phyloP scores from a whole-genome alignment of 495 filamentous ascomycete species.

The Penicillium angulare region DNA sequence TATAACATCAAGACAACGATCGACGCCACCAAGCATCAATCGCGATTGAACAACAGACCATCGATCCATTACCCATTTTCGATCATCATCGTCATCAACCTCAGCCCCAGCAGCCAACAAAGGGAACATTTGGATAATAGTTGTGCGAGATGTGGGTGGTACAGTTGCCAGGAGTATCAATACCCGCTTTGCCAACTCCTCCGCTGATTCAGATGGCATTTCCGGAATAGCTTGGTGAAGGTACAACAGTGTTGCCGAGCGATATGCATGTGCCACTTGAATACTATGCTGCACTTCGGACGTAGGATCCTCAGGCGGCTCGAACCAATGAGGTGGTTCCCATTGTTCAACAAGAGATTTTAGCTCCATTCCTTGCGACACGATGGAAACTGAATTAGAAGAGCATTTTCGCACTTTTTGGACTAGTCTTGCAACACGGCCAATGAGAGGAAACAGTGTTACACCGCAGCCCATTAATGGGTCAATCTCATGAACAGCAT shows the following conservation, averaged over 20 bases:
- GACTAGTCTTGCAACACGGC: slow-evolving; percentile 66
- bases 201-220: slow-evolving; percentile 57
- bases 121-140: slow-evolving; percentile 77
- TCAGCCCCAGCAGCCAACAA: slow-evolving; percentile 72
- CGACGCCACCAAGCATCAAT: slow-evolving; percentile 71
- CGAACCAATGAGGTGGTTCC: slow-evolving; percentile 56
- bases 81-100: slow-evolving; percentile 56
- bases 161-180: slow-evolving; percentile 63
- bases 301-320: slow-evolving; percentile 65
- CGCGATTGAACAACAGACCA: slow-evolving; percentile 63
- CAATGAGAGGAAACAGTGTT: slow-evolving; percentile 72
- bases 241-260: slow-evolving; percentile 71
- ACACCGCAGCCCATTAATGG: slow-evolving; percentile 73
- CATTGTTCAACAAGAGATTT: slow-evolving; percentile 63
- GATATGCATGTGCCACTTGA: slow-evolving; percentile 74
- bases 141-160: slow-evolving; percentile 59
- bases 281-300: slow-evolving; percentile 64
- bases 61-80: slow-evolving; percentile 66
- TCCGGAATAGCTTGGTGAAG: slow-evolving; percentile 79
- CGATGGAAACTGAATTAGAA: slow-evolving; percentile 60
- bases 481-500: slow-evolving; percentile 60
- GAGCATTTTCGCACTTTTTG: slow-evolving; percentile 58
- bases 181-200: slow-evolving; percentile 61
- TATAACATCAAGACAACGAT: slow-evolving; percentile 75
- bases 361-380: slow-evolving; percentile 63